phyloP scores from a whole-genome alignment of 306 rosid species.

The Abrus pulchellus region DNA sequence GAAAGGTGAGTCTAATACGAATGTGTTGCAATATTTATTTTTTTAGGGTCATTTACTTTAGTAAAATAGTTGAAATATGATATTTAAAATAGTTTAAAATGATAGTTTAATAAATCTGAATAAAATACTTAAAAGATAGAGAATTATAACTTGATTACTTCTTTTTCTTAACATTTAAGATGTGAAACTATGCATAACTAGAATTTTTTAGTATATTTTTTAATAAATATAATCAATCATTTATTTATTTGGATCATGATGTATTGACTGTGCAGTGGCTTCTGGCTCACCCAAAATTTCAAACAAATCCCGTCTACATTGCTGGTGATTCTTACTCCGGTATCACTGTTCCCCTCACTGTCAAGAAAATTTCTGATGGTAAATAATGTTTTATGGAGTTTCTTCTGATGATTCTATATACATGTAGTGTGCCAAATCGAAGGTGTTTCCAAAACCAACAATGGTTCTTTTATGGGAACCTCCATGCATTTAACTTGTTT shows the following conservation, averaged over 20 bases:
- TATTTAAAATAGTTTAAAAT: too few species aligned
- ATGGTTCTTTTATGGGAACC: not conserved
- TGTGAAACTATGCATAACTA: too few species aligned
- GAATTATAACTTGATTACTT: too few species aligned
- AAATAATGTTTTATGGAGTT: slow-evolving; percentile 4
- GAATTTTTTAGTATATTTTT: too few species aligned
- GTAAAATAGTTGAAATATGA: too few species aligned
- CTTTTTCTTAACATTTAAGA: too few species aligned
- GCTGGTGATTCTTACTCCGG: slow-evolving; percentile 49
- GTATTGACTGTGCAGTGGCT: slow-evolving; percentile 45
- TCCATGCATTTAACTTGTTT: not conserved
- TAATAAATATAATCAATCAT: too few species aligned
- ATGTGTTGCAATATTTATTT: not conserved
- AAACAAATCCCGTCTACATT: slow-evolving; percentile 27
- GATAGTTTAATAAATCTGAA: too few species aligned
- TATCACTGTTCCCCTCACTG: slow-evolving; percentile 38
- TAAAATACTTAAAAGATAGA: too few species aligned
- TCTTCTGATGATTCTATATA: not conserved
- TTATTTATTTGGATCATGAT: not conserved
- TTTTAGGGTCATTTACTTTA: too few species aligned
- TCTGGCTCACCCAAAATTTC: slow-evolving; percentile 32
- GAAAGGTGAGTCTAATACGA: slow-evolving; percentile 41
- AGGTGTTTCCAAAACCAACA: too few species aligned
- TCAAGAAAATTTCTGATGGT: slow-evolving; percentile 42
- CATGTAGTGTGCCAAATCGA: too few species aligned